Evolutionary conservation across 371 early-diverging fungal species (phyloP), one percentile per base, ranked within the genome.

Genomic region (Mucor lusitanicus): DNA sequence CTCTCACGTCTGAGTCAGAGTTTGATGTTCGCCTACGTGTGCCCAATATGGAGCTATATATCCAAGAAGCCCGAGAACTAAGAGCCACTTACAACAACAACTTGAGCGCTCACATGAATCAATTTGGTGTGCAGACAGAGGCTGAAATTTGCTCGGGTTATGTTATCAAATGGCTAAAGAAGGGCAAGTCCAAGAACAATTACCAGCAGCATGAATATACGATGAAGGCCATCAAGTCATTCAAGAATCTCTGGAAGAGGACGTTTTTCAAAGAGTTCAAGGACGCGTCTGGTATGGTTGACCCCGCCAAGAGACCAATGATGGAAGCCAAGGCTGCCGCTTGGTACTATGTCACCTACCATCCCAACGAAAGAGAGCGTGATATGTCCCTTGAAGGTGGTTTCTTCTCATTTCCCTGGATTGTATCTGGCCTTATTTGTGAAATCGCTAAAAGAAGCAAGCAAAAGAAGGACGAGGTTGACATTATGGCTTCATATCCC

Each of bases 341-440:
- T 0, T 93, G 93, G 93, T 91, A 93, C 59, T 89, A 88, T 58
- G 90, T 87, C 9, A 85, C 90, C 0, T 93, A 93, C 65, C 84
- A 89, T 44, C 78, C 81, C 0, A 60, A 63, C 9, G 77, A 77
- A 57, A 69, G 80, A 12, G 33, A 46, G 1, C 32, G 71, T 6
- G 74, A 70, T 6, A 19, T 53, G 4, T 69, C 73, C 7, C 19
- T 67, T 1, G 73, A 76, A 46, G 75, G 72, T 0, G 63, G 54
- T 4, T 77, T 78, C 35, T 67, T 88, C 19, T 84, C 88, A 25
- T 92, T 92, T 63, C 86, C 88, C n/a, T 92, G 92, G 92, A 61
- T 84, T 11, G 70, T 85, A 1, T 70, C 80, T 59, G 82, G 86
- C 6, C 48, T 77, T n/a, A 66, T 92, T 12, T 87, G 87, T 61